phyloP scores from a whole-genome alignment of 805 yeast genomes.

The Metschnikowia proteae region DNA sequence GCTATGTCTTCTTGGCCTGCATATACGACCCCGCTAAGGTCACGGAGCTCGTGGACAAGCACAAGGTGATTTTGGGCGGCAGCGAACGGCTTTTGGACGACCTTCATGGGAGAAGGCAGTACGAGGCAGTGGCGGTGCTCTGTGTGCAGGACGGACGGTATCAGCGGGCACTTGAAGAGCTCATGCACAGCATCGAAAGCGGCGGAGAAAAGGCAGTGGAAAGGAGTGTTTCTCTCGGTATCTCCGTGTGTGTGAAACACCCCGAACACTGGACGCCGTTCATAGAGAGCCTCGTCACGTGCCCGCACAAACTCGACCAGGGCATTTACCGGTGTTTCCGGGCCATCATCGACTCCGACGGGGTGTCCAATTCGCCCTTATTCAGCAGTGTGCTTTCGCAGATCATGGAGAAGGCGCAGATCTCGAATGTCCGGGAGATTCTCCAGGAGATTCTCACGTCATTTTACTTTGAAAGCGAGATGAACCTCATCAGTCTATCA shows the following conservation, averaged over 20 bases:
- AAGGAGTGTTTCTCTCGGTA: constrained; percentile 6
- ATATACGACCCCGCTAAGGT: constrained; percentile 17
- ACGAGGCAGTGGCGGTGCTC: constrained; percentile 32
- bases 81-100: constrained; percentile 8
- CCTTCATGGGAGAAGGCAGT: constrained; percentile 22
- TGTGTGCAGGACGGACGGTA: constrained; percentile 20
- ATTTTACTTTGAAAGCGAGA: constrained; percentile 58
- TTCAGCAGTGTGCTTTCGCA: constrained; percentile 13
- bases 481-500: constrained; percentile 47
- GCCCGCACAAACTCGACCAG: constrained; percentile 19
- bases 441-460: constrained; percentile 62
- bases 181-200: constrained; percentile 27
- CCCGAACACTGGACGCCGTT: constrained; percentile 31
- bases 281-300: constrained; percentile 23
- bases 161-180: constrained; percentile 29
- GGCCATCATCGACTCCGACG: constrained; percentile 26
- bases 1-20: constrained; percentile 26
- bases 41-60: constrained; percentile 14
- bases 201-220: constrained; percentile 1
- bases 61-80: constrained; percentile 7
- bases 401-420: constrained; percentile 27
- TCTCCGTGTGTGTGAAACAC: constrained; percentile 14
- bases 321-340: constrained; percentile 34
- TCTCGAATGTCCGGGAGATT: constrained; percentile 57
- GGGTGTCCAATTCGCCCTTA: neutral